Conservation (phyloP, 2,329 filamentous ascomycete species). For the Fusarium chuoi region DNA sequence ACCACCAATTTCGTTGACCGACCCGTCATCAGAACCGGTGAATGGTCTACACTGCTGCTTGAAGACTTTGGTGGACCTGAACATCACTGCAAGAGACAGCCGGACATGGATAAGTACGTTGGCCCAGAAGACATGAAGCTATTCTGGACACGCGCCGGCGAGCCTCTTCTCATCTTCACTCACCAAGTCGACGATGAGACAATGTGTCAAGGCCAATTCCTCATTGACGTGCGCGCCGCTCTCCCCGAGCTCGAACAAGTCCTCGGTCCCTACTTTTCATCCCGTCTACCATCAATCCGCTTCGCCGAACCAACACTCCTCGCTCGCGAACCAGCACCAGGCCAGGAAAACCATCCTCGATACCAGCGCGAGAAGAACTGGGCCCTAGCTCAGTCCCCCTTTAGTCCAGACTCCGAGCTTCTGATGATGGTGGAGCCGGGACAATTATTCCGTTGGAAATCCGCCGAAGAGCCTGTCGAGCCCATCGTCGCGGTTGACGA, state of each 20-base stretch:
- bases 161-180: constrained; percentile 36
- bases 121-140: constrained; percentile 40
- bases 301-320: constrained; percentile 22
- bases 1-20: constrained; percentile 15
- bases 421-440: constrained; percentile 36
- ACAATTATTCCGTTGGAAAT: constrained; percentile 24
- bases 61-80: constrained; percentile 27
- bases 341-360: constrained; percentile 20
- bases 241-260: constrained; percentile 27
- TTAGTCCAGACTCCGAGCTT: constrained; percentile 17
- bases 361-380: constrained; percentile 40
- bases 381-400: constrained; percentile 31
- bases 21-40: constrained; percentile 4
- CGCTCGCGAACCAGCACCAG: constrained; percentile 14
- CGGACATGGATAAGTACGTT: constrained; percentile 33
- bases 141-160: constrained; percentile 35
- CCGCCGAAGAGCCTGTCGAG: constrained; percentile 15
- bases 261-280: constrained; percentile 13
- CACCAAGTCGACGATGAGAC: constrained; percentile 33
- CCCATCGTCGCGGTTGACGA: neutral
- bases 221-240: constrained; percentile 33
- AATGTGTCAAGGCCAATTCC: constrained; percentile 35
- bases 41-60: constrained; percentile 28
- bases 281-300: constrained; percentile 15
- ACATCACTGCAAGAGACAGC: constrained; percentile 33